These are phyloP conservation scores for Phytopythium oedochilum DNA, from an alignment of 352 stramenopile genomes.

Conservation along the genomic window DNA sequence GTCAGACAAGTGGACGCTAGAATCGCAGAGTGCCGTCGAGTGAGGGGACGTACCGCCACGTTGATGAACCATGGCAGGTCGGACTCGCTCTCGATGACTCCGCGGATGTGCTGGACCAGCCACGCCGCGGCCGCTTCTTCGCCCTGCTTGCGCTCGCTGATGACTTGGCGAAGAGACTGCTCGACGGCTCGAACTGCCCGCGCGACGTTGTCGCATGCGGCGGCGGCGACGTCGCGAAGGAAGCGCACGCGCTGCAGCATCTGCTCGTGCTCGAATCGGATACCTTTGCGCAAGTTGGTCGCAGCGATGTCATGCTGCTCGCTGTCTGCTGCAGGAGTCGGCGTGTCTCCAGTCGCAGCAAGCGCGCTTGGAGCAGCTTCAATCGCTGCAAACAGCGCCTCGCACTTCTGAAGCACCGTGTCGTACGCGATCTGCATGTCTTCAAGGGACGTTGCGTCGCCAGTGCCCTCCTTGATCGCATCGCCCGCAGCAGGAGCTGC, in stretches of 20 bases:
- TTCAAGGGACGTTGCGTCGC: conserved; percentile 25
- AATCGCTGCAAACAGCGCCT: conserved; percentile 34
- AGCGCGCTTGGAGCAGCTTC: conserved; percentile 9
- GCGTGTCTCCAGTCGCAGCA: no score
- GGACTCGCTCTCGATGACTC: conserved; percentile 52
- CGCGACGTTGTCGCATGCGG: conserved; percentile 38
- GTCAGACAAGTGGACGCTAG: conserved; percentile 3
- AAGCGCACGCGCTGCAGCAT: conserved; percentile 44
- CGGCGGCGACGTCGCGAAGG: conserved; percentile 38
- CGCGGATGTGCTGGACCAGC: conserved; percentile 44
- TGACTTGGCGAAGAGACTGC: conserved; percentile 31
- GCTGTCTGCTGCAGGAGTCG: conserved; percentile 7
- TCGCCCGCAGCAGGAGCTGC: conserved; percentile 11
- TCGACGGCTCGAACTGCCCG: conserved; percentile 46
- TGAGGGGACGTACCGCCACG: conserved; percentile 34
- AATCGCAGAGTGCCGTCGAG: not conserved
- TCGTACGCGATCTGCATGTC: conserved; percentile 42
- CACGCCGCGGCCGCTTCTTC: conserved; percentile 43
- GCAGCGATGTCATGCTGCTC: conserved; percentile 3
- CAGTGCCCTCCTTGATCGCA: conserved; percentile 8
- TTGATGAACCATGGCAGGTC: conserved; percentile 57
- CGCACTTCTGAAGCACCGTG: conserved; percentile 36
- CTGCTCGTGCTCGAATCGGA: conserved; percentile 57
- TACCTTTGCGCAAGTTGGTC: conserved; percentile 51
- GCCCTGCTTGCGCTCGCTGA: conserved; percentile 32